phyloP scores from a whole-genome alignment of 306 rosid genomes.

The Styphnolobium japonicum region DNA sequence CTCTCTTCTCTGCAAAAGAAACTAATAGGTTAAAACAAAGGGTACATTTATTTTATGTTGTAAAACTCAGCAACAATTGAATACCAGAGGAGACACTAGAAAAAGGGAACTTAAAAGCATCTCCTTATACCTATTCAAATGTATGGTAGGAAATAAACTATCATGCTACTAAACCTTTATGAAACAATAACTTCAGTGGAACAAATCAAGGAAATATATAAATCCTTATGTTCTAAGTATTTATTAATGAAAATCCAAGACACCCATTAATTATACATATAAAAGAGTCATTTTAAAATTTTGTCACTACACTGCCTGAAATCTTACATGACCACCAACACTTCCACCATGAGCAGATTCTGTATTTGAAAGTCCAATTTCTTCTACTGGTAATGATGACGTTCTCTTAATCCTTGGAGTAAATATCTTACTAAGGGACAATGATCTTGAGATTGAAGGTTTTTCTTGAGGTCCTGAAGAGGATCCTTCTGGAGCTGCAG shows the following conservation, averaged over 20 bases:
- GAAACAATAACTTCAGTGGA: background rate
- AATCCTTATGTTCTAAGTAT: background rate
- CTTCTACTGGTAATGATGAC: constrained; percentile 80
- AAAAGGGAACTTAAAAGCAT: background rate
- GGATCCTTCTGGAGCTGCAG: constrained; percentile 49
- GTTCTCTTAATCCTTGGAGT: constrained; percentile 88
- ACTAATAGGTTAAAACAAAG: constrained; percentile 4
- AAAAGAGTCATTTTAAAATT: background rate
- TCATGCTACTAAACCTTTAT: background rate
- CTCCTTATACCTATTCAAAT: background rate
- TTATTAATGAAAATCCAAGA: background rate
- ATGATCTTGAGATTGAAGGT: constrained; percentile 69
- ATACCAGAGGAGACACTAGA: background rate
- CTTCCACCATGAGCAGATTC: constrained; percentile 78
- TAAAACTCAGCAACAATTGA: constrained; percentile 1
- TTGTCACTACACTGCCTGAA: background rate
- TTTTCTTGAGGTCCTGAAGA: constrained; percentile 59
- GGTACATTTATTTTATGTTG: background rate
- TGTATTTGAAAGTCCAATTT: constrained; percentile 46
- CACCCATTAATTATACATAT: background rate
- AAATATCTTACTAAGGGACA: constrained; percentile 75
- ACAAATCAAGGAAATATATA: background rate
- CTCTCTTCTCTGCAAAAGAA: constrained; percentile 59
- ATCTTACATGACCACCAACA: constrained; percentile 56
- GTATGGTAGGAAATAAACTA: background rate